Evolutionary conservation across 495 filamentous ascomycete genomes (phyloP).

Genomic region (Sordaria brevicollis): DNA sequence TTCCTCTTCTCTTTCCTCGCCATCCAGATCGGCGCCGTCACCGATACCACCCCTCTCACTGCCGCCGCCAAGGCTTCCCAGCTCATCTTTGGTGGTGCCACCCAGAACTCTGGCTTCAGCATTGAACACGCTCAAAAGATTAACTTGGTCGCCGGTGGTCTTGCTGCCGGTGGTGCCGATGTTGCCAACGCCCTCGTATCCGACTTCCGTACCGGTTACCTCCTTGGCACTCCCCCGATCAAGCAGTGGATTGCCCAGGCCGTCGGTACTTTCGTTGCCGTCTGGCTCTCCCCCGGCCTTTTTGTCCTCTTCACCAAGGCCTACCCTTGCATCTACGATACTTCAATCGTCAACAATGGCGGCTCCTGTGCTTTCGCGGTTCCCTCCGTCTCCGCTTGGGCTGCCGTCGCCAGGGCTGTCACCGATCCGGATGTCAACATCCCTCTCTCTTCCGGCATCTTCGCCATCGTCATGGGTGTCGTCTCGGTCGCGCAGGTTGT

Average conservation of each 20-base stretch:
- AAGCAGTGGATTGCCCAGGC: conserved; percentile 56
- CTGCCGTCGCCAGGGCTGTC: conserved; percentile 54
- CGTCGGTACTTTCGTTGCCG: conserved; percentile 47
- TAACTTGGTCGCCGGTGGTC: conserved; percentile 53
- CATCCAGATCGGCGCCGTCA: conserved; percentile 53
- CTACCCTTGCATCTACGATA: conserved; percentile 53
- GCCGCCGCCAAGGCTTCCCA: conserved; percentile 58
- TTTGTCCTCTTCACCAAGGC: conserved; percentile 55
- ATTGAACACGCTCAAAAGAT: conserved; percentile 43
- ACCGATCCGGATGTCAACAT: conserved; percentile 48
- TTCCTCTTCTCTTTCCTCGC: conserved; percentile 62
- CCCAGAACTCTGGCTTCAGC: conserved; percentile 35
- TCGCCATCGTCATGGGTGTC: conserved; percentile 45
- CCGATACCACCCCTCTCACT: conserved; percentile 54
- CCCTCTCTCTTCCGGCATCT: conserved; percentile 44
- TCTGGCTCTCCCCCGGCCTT: conserved; percentile 53
- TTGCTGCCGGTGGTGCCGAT: conserved; percentile 48
- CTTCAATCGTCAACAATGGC: too few species aligned
- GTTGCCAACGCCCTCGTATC: conserved; percentile 43
- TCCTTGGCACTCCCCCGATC: conserved; percentile 50
- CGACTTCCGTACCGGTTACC: conserved; percentile 55
- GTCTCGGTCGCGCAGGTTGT: conserved; percentile 41
- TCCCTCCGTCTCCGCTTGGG: conserved; percentile 56
- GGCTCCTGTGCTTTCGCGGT: conserved; percentile 42
- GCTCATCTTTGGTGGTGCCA: conserved; percentile 53